Percentiles rank a stretch among this genome's conserved stretches.
Evolutionary conservation across 108 stramenopile species (phyloP).

Genomic region (Nannochloropsis oceanica): DNA sequence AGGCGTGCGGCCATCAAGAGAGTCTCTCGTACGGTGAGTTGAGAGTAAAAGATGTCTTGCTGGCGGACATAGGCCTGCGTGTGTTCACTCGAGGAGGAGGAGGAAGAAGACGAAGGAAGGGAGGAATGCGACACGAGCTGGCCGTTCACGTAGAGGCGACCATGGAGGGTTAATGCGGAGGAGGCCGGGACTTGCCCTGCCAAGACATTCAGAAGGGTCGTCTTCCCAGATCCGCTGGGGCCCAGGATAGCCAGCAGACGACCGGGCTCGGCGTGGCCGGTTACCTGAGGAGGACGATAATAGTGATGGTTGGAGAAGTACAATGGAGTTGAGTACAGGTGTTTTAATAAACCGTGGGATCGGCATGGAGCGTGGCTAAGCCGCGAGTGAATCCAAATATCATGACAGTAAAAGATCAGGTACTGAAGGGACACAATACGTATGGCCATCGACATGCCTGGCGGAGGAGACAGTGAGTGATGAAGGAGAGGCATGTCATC

Average conservation of each 20-base stretch:
- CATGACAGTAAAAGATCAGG: too few species aligned
- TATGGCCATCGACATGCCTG: too few species aligned
- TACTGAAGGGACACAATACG: too few species aligned
- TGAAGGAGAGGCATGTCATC: too few species aligned
- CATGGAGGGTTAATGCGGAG: neutral
- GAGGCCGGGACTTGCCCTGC: conserved; percentile 27
- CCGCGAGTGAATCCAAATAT: too few species aligned
- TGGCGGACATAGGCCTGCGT: conserved; percentile 31
- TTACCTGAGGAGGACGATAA: neutral
- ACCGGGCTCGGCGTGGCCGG: conserved; percentile 29
- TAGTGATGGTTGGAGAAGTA: too few species aligned
- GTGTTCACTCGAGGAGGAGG: neutral
- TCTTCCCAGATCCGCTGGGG: conserved; percentile 37
- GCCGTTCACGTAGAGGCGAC: neutral
- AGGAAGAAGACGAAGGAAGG: neutral
- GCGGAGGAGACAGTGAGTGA: too few species aligned
- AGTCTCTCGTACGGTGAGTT: conserved; percentile 43
- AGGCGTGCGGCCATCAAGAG: conserved; percentile 34
- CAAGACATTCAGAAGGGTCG: conserved; percentile 34
- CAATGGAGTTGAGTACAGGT: too few species aligned
- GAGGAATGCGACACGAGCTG: neutral
- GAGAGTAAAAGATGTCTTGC: conserved; percentile 36
- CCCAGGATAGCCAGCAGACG: conserved; percentile 39
- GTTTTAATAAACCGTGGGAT: too few species aligned
- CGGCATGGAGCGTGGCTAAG: too few species aligned